These are phyloP conservation scores for Albugo candida DNA, from an alignment of 352 stramenopile genomes.

Conservation along the genomic window DNA sequence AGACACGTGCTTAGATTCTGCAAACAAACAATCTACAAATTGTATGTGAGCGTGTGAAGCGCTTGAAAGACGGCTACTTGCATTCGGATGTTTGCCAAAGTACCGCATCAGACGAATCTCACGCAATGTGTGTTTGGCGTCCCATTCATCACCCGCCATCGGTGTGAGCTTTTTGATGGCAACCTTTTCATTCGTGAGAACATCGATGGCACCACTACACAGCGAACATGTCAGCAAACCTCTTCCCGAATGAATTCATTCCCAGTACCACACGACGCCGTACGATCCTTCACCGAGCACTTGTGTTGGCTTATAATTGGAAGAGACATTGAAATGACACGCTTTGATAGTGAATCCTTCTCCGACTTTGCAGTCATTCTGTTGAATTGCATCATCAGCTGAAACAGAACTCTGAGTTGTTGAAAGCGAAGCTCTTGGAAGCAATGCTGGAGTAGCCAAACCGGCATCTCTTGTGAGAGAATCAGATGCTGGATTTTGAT, in stretches of 20 bases:
- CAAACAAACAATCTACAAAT: slow-evolving; percentile 38
- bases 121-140: slow-evolving; percentile 81
- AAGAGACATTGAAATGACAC: slow-evolving; percentile 68
- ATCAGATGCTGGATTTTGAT: slow-evolving; percentile 11
- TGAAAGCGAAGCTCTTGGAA: neutral
- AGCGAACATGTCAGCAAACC: neutral
- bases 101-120: slow-evolving; percentile 84
- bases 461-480: slow-evolving; percentile 12
- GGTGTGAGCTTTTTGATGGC: slow-evolving; percentile 88
- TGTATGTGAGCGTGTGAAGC: neutral
- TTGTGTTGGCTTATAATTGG: slow-evolving; percentile 63
- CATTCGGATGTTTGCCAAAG: slow-evolving; percentile 79
- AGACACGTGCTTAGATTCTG: slow-evolving; percentile 69
- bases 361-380: slow-evolving; percentile 36
- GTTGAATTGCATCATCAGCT: slow-evolving; percentile 19
- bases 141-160: slow-evolving; percentile 78
- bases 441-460: neutral
- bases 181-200: slow-evolving; percentile 47
- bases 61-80: slow-evolving; percentile 9
- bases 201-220: slow-evolving; percentile 46
- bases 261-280: slow-evolving; percentile 74
- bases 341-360: slow-evolving; percentile 63
- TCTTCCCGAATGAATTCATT: neutral
- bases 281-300: slow-evolving; percentile 85
- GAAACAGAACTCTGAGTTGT: neutral